Base-by-base conservation (phyloP, 129 eudicot species). In the Flaveria bidentis region DNA sequence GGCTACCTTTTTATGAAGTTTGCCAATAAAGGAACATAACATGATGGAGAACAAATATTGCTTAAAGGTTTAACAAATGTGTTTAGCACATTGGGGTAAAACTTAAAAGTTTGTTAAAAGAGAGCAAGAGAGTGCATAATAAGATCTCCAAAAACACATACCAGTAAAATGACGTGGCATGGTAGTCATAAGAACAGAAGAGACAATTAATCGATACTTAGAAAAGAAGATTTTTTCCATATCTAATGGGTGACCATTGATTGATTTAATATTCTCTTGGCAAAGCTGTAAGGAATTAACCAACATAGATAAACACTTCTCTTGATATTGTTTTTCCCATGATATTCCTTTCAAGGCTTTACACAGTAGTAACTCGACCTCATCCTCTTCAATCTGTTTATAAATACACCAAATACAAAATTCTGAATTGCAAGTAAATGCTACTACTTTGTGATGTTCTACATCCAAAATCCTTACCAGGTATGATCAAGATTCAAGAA, bases 121-220 rank as follows among this genome's bases (percentile, higher is more conserved):
- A 46, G 28, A 63, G 60, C 22, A n/a, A 23, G 44, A 74, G 12
- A 28, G 52, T 49, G 77, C 60, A 63, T 67, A 44, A 18, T 33
- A 53, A 78, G 45, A 75, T 17, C 23, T 52, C 11, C 46, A 20
- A 12, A 76, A 39, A 80, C 51, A 65, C 75, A 44, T 87, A 91
- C 98, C 96, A 47, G 96, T 90, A 84, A 94, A 94, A 66, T 83
- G 93, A 9, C 84, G 87, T 70, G 97, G 97, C 83, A 94, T 91
- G 66, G 91, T 84, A 71, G 91, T 90, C 98, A 94, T 88, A 65
- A 94, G 93, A 81, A 85, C 84, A 50, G 98, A 94, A 81, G 91
- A 89, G 69, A 87, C 89, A 44, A 88, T 84, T 73, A 89, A 75
- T 6, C 84, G 89, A 82, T 88, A 94, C 74, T 89, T 94, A 67